Conservation (phyloP, 495 filamentous ascomycete species). For the Saxophila tyrrhenica region DNA sequence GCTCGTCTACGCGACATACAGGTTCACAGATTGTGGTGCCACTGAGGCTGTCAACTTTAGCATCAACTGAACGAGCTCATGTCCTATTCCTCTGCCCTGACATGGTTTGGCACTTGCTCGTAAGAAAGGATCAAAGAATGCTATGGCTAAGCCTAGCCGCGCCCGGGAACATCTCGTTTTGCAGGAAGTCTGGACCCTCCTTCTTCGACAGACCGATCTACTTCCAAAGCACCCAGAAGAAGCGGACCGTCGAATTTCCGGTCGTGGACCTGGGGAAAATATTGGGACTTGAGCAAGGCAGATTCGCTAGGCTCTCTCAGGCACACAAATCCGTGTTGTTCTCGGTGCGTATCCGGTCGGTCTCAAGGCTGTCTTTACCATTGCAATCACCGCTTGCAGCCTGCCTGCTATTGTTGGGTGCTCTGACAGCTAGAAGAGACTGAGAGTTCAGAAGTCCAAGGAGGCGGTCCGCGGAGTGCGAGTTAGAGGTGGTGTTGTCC, state of each 20-base stretch:
- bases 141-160: background rate
- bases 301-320: conserved; percentile 36
- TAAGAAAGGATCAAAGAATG: background rate
- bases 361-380: conserved; percentile 37
- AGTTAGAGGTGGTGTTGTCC: background rate
- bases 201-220: conserved; percentile 27
- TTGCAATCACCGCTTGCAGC: conserved; percentile 28
- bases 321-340: conserved; percentile 38
- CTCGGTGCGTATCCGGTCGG: conserved; percentile 48
- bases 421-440: background rate
- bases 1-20: too few relatives aligned
- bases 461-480: background rate
- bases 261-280: conserved; percentile 32
- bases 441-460: background rate
- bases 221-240: conserved; percentile 20
- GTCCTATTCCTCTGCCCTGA: background rate
- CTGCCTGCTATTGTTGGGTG: background rate
- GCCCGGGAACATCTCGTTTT: background rate
- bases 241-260: background rate
- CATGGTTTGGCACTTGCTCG: background rate
- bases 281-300: conserved; percentile 41
- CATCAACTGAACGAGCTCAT: background rate
- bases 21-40: too few relatives aligned
- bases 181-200: too few relatives aligned
- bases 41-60: too few relatives aligned